Percentiles rank a stretch among this genome's conserved stretches.
phyloP scores from a whole-genome alignment of 2,329 filamentous ascomycete species.

The Diaporthe ampelina region DNA sequence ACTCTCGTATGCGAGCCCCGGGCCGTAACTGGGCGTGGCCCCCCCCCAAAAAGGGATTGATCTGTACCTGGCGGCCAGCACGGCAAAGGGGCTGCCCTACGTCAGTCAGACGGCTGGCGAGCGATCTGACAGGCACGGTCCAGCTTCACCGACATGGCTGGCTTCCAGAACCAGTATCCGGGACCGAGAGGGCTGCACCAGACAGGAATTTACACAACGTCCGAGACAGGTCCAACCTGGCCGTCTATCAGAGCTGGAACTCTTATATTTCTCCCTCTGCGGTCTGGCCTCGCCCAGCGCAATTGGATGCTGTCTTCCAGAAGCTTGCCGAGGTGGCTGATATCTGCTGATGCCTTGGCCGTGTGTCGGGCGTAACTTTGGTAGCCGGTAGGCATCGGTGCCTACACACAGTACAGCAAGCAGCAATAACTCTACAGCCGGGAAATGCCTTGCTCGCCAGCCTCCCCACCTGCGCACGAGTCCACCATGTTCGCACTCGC shows the following conservation, averaged over 20 bases:
- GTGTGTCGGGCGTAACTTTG: slow-evolving; percentile 11
- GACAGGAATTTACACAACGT: neutral
- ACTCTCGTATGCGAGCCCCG: neutral
- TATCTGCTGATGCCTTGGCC: slow-evolving; percentile 21
- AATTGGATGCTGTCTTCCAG: slow-evolving; percentile 23
- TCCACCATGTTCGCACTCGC: slow-evolving; percentile 32
- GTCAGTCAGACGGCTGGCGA: neutral
- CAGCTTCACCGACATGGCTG: neutral
- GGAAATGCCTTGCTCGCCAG: neutral
- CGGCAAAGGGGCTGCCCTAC: neutral
- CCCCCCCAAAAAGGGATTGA: too few species aligned
- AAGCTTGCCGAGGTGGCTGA: slow-evolving; percentile 35
- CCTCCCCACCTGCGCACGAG: neutral
- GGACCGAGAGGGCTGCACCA: neutral
- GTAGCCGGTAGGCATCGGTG: neutral
- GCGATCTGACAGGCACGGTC: neutral
- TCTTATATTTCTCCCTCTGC: neutral
- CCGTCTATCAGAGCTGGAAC: neutral
- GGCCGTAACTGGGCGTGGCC: neutral
- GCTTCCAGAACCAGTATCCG: neutral
- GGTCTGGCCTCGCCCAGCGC: neutral
- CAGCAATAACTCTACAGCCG: neutral
- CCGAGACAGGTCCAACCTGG: slow-evolving; percentile 24
- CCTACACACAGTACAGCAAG: neutral
- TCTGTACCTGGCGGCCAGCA: neutral